Conservation (phyloP, 169 alveolate species). For the Plasmodium gonderi region DNA sequence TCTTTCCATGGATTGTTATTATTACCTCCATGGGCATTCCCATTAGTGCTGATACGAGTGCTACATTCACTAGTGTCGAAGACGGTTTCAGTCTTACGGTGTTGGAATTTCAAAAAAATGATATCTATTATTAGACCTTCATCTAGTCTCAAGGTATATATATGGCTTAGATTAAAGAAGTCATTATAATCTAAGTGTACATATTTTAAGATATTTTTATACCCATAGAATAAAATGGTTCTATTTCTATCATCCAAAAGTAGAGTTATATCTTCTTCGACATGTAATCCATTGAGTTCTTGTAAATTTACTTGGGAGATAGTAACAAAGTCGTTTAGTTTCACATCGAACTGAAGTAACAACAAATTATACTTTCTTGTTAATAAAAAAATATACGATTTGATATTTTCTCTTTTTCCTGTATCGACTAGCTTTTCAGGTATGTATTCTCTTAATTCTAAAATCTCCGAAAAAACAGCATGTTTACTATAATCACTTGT, state of each 20-base stretch:
- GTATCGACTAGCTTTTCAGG: conserved; percentile 56
- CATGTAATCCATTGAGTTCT: conserved; percentile 21
- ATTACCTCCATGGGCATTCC: not conserved
- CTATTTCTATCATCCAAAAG: conserved; percentile 56
- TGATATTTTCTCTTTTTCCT: conserved; percentile 19
- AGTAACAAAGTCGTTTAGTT: conserved; percentile 37
- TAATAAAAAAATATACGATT: conserved; percentile 42
- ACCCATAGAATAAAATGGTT: conserved; percentile 58
- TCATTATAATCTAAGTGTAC: conserved; percentile 60
- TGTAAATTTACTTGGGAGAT: conserved; percentile 26
- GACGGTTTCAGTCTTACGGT: no score
- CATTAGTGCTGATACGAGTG: not conserved
- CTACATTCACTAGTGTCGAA: not conserved
- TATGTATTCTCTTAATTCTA: conserved; percentile 48
- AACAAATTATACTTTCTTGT: conserved; percentile 47
- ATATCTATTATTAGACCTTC: conserved; percentile 50
- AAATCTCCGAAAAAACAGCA: conserved; percentile 28
- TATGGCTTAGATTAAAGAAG: conserved; percentile 12
- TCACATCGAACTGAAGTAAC: conserved; percentile 33
- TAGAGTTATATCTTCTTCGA: conserved; percentile 54
- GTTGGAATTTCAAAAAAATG: conserved; percentile 3
- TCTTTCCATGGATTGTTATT: not conserved
- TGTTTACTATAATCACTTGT: conserved; percentile 52
- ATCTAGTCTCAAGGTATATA: conserved; percentile 55
- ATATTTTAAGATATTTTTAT: conserved; percentile 51